Conservation (phyloP, 1,284 basidiomycete genomes). For the Cutaneotrichosporon dermatis region DNA sequence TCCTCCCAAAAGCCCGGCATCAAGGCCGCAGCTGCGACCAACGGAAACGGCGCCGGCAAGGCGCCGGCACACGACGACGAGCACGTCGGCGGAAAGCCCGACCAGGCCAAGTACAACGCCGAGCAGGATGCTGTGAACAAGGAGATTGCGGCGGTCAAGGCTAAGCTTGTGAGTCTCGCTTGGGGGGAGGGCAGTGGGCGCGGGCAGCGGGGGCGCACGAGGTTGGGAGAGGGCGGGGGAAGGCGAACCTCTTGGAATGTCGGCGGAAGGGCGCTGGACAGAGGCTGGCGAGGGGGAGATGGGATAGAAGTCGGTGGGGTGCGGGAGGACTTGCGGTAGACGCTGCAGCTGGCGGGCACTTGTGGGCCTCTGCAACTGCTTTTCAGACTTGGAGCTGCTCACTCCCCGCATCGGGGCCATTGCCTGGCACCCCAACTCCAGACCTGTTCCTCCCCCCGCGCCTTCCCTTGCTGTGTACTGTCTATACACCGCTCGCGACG, state of each 20-base stretch:
- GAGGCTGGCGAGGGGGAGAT: too few species aligned
- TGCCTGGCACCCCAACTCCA: neutral
- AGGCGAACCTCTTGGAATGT: too few species aligned
- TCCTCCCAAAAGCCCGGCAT: constrained; percentile 39
- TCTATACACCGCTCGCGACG: neutral
- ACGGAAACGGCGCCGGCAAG: constrained; percentile 17
- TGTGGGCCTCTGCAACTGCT: too few species aligned
- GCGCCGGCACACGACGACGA: constrained; percentile 38
- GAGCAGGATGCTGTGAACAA: constrained; percentile 78
- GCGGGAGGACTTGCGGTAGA: too few species aligned
- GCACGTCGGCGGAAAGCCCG: constrained; percentile 60
- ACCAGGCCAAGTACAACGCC: constrained; percentile 71
- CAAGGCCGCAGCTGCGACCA: constrained; percentile 20
- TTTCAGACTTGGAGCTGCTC: too few species aligned
- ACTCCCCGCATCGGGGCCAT: too few species aligned
- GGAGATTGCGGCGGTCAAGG: constrained; percentile 76
- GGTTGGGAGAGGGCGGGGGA: too few species aligned
- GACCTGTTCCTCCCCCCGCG: neutral
- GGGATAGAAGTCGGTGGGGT: too few species aligned
- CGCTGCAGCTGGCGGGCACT: too few species aligned
- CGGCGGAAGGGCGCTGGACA: too few species aligned
- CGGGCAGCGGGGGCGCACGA: neutral
- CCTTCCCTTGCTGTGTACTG: neutral
- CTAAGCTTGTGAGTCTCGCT: constrained; percentile 63
- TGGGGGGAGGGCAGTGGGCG: neutral